Percentiles rank a stretch among this genome's conserved stretches.
Evolutionary conservation across 208 protist species (phyloP).

Genomic region (Angomonas ambiguus): DNA sequence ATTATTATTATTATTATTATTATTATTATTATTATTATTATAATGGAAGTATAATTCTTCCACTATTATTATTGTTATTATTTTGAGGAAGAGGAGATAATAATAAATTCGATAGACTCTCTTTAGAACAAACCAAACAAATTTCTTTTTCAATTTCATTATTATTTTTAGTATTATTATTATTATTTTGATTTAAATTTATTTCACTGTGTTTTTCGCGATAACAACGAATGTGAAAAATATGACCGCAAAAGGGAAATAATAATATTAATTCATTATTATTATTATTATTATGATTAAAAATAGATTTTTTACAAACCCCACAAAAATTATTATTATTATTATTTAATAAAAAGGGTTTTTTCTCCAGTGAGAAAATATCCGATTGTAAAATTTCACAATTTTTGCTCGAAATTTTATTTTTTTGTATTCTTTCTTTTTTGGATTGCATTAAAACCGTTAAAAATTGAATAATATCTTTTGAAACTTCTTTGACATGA

Average conservation of each 20-base stretch:
- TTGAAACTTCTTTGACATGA: too few relatives aligned
- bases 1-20: too few relatives aligned
- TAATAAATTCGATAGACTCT: neutral
- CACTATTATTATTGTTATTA: neutral
- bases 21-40: too few relatives aligned
- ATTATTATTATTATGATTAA: neutral
- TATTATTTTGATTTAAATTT: neutral
- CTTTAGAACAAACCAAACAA: neutral
- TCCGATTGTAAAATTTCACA: neutral
- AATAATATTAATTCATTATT: too few relatives aligned
- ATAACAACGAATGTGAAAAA: conserved; percentile 1
- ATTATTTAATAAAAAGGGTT: neutral
- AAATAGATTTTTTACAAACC: conserved; percentile 4
- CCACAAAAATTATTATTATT: neutral
- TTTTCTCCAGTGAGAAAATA: neutral
- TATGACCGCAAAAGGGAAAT: conserved; percentile 12
- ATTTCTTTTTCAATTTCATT: neutral
- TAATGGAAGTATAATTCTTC: neutral
- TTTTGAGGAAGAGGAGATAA: too few relatives aligned
- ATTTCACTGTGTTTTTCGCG: neutral
- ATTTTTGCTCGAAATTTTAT: neutral
- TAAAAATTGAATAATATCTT: conserved; percentile 1
- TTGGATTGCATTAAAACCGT: neutral
- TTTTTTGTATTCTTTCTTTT: neutral
- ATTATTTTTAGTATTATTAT: neutral